Percentiles rank a stretch among this genome's conserved stretches.
Conservation (phyloP, 169 alveolate genomes). For the Theileria orientalis region DNA sequence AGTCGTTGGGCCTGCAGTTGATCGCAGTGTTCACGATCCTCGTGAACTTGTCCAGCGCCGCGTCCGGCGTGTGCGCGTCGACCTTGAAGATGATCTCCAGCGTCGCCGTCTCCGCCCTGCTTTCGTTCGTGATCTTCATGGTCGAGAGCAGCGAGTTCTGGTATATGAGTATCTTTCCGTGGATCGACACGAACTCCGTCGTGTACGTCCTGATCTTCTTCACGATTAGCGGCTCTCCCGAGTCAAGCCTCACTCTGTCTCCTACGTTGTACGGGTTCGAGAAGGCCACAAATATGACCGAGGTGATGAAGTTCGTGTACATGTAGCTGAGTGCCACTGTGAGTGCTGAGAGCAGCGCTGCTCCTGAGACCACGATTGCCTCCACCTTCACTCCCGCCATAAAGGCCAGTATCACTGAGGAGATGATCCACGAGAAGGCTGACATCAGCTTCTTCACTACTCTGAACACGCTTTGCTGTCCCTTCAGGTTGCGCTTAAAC, state of each 20-base stretch:
- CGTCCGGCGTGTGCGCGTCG: slow-evolving; percentile 74
- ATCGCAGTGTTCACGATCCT: slow-evolving; percentile 67
- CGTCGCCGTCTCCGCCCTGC: slow-evolving; percentile 78
- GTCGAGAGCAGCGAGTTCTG: slow-evolving; percentile 79
- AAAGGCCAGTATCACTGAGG: slow-evolving; percentile 73
- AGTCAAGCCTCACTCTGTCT: slow-evolving; percentile 80
- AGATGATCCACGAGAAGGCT: slow-evolving; percentile 70
- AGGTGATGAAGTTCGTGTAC: slow-evolving; percentile 83
- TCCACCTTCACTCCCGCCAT: slow-evolving; percentile 81
- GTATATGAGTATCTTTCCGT: slow-evolving; percentile 77
- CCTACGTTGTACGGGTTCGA: slow-evolving; percentile 86
- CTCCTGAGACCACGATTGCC: slow-evolving; percentile 85
- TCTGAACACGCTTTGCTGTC: slow-evolving; percentile 81
- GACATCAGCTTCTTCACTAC: slow-evolving; percentile 79
- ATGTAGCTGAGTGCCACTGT: slow-evolving; percentile 82
- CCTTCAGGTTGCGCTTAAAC: slow-evolving; percentile 69
- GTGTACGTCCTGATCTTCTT: slow-evolving; percentile 81
- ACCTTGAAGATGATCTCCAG: slow-evolving; percentile 72
- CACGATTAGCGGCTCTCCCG: slow-evolving; percentile 80
- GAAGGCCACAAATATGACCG: slow-evolving; percentile 84
- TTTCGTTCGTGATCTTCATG: slow-evolving; percentile 81
- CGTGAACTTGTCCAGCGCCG: slow-evolving; percentile 71
- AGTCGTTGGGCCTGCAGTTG: slow-evolving; percentile 81
- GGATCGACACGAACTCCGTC: slow-evolving; percentile 80
- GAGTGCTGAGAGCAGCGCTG: slow-evolving; percentile 83